A percentile compares a stretch with the other conserved stretches of the same genome.
Evolutionary conservation across 805 yeast genomes (phyloP).

Genomic region (Candida adriatica): DNA sequence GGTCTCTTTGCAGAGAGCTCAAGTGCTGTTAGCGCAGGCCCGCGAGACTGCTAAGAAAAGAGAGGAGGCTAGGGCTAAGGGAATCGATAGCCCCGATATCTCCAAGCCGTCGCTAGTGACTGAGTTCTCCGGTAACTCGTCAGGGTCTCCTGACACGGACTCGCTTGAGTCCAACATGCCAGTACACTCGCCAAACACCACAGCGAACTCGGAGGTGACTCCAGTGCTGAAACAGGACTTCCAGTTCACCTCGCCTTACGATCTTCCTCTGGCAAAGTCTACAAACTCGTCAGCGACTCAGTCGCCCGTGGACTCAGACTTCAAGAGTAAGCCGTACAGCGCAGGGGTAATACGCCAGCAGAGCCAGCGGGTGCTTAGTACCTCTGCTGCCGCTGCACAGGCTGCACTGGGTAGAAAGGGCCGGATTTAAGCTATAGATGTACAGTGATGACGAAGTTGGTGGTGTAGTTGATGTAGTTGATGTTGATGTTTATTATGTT

Average conservation of each 20-base stretch:
- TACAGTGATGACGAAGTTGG: too few species aligned
- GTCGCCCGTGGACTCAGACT: conserved; percentile 18
- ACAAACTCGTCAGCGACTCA: conserved; percentile 9
- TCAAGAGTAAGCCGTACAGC: conserved; percentile 19
- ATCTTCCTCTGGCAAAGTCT: conserved; percentile 31
- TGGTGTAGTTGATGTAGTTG: too few species aligned
- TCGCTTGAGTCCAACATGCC: conserved; percentile 23
- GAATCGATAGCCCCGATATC: conserved; percentile 13
- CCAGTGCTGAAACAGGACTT: conserved; percentile 21
- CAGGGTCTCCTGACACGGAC: conserved; percentile 24
- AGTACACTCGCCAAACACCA: conserved; percentile 26
- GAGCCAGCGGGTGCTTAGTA: conserved; percentile 13
- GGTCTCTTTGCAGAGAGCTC: conserved; percentile 79
- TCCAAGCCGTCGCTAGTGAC: conserved; percentile 14
- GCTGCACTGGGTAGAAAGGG: conserved; percentile 13
- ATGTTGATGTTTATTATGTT: too few species aligned
- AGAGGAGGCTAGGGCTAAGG: conserved; percentile 34
- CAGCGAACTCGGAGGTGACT: conserved; percentile 33
- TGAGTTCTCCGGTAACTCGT: conserved; percentile 25
- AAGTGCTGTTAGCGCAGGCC: conserved; percentile 75
- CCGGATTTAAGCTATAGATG: too few species aligned
- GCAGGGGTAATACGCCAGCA: conserved; percentile 17
- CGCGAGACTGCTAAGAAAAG: conserved; percentile 63
- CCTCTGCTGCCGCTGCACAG: conserved; percentile 17
- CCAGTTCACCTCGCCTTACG: conserved; percentile 56